Percentiles rank a stretch among this genome's conserved stretches.
Evolutionary conservation across 2,329 filamentous ascomycete species (phyloP).

Genomic region (Aureobasidium namibiae): DNA sequence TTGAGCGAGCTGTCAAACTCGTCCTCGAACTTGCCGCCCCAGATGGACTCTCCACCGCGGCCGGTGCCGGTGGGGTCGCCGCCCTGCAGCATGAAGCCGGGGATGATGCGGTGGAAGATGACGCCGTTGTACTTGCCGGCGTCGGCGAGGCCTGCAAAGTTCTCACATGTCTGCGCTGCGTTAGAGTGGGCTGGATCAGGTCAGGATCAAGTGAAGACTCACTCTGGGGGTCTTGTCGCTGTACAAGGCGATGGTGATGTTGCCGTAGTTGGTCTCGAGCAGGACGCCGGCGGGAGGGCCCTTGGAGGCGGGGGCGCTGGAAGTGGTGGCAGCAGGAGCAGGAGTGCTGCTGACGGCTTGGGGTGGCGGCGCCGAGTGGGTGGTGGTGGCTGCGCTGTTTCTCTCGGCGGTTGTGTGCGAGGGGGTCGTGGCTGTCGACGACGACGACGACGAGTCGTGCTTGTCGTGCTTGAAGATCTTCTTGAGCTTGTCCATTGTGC

Average conservation of each 20-base stretch:
- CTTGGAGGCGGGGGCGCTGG: neutral
- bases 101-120: conserved; percentile 59
- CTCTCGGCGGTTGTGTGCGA: neutral
- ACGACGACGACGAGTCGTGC: neutral
- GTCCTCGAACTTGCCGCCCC: conserved; percentile 78
- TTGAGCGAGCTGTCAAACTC: conserved; percentile 78
- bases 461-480: conserved; percentile 18
- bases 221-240: conserved; percentile 25
- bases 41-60: conserved; percentile 73
- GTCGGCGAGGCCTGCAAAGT: conserved; percentile 27
- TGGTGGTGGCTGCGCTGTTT: conserved; percentile 12
- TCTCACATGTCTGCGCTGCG: conserved; percentile 24
- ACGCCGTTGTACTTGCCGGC: conserved; percentile 29
- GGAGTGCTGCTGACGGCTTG: conserved; percentile 8
- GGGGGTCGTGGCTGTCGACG: neutral
- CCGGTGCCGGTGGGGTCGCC: conserved; percentile 93
- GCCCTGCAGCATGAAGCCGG: conserved; percentile 95
- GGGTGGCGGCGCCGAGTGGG: conserved; percentile 14
- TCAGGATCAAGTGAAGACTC: neutral
- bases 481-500: conserved; percentile 20
- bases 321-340: neutral
- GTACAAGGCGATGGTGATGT: conserved; percentile 27
- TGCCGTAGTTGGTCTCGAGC: conserved; percentile 26
- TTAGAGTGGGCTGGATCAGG: too few species aligned
- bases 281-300: conserved; percentile 18